Base-by-base conservation (phyloP, 2,329 filamentous ascomycete genomes). In the Aspergillus terreus region DNA sequence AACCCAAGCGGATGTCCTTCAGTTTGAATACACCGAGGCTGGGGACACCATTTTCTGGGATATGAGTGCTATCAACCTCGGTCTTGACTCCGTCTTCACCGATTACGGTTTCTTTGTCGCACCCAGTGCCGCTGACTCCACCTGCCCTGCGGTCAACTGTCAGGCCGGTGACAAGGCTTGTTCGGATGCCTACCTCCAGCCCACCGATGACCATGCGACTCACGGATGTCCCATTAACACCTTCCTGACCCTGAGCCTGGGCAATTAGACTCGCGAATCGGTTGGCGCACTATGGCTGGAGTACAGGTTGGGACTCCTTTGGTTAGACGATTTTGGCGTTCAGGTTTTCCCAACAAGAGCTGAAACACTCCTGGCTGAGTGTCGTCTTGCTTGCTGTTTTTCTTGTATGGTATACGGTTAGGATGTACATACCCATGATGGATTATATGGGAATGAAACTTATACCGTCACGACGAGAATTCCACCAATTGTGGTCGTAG, bases 1-100 rank as follows among this genome's bases (percentile, higher is more conserved):
- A 1, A 25, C n/a, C 17, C 36, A 15, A 4, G 19, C 27, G 10
- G 25, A 52, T 23, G 50, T 42, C 25, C 67, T 72, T 5, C 70
- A 73, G 59, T 71, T 70, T 58, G 69, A 73, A 59, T 73, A 73
- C 63, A 72, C 69, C 51, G 51, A 63, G 36, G 43, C 55, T 9
- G 48, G 51, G 32, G 63, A 66, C 38, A 69, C 61, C 25, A 64
- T 73, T 57, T 71, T 58, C 64, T 73, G 69, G 66, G 70, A 72
- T 54, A 58, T 72, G n/a, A 72, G 70, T 50, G 70, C 64, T 59
- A 70, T 72, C 53, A 57, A 73, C 57, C 64, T 69, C 60, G 53
- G 55, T 32, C 30, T 55, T 9, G 54, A 58, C 53, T 67, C 69
- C 42, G 56, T 62, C 45, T 72, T 73, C 61, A 62, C 63, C 47